A percentile compares a stretch with the other conserved stretches of the same genome.
These are phyloP conservation scores for Murraya koenigii DNA, from an alignment of 345 rosid genomes.

Conservation along the genomic window DNA sequence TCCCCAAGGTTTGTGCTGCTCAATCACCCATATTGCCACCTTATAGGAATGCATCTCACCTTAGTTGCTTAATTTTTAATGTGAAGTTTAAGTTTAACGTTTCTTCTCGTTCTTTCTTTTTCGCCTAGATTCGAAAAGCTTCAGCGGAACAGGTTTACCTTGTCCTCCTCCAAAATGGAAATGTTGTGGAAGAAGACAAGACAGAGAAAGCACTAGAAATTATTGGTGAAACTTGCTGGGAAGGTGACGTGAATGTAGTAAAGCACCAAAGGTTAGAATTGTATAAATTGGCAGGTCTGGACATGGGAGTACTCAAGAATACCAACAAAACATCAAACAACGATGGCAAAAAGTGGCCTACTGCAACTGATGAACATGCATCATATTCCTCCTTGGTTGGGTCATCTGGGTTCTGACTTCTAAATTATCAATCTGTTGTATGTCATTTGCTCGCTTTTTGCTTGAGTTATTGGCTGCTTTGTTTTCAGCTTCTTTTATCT, in stretches of 20 bases:
- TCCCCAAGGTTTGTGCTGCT: slow-evolving; percentile 61
- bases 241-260: slow-evolving; percentile 56
- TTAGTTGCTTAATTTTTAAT: background rate
- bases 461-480: too few relatives aligned
- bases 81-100: background rate
- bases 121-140: slow-evolving; percentile 69
- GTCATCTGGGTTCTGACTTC: slow-evolving; percentile 67
- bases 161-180: slow-evolving; percentile 62
- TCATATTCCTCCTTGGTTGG: slow-evolving; percentile 82
- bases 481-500: too few relatives aligned
- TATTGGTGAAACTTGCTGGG: slow-evolving; percentile 69
- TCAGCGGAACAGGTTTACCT: slow-evolving; percentile 76
- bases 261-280: slow-evolving; percentile 50
- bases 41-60: background rate
- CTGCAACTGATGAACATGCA: slow-evolving; percentile 70
- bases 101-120: background rate
- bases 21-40: background rate
- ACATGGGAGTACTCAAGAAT: slow-evolving; percentile 26
- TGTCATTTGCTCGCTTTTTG: background rate
- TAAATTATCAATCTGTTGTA: background rate
- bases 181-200: slow-evolving; percentile 55
- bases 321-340: slow-evolving; percentile 24
- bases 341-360: slow-evolving; percentile 17
- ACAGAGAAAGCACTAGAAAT: slow-evolving; percentile 61
- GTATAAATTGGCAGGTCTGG: slow-evolving; percentile 60